These are phyloP conservation scores for Neurospora sp. DNA, from an alignment of 495 filamentous ascomycete genomes.

Conservation along the genomic window DNA sequence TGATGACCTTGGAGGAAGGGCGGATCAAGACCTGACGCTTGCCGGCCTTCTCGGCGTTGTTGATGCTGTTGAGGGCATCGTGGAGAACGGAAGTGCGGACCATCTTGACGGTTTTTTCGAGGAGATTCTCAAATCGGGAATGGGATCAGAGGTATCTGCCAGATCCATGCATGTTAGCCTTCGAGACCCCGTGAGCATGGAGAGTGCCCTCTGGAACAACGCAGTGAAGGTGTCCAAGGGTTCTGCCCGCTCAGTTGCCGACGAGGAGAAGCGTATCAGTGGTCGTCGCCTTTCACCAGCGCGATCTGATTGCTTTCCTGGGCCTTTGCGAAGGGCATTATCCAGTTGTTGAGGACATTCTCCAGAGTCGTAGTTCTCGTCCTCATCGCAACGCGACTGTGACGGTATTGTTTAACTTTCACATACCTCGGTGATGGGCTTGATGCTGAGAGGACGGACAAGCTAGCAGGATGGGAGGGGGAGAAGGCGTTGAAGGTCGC, in stretches of 20 bases:
- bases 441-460: neutral
- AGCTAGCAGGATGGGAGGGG: neutral
- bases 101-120: conserved; percentile 62
- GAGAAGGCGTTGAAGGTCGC: neutral
- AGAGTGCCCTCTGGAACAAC: conserved; percentile 69
- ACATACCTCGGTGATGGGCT: neutral
- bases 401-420: neutral
- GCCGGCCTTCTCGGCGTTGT: conserved; percentile 99
- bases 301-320: conserved; percentile 38
- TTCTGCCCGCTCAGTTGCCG: conserved; percentile 82
- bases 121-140: conserved; percentile 72
- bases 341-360: conserved; percentile 25
- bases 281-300: conserved; percentile 2
- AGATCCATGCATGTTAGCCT: conserved; percentile 54
- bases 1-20: conserved; percentile 95
- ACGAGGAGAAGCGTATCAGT: conserved; percentile 66
- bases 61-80: conserved; percentile 98
- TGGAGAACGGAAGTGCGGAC: conserved; percentile 97
- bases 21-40: conserved; percentile 97
- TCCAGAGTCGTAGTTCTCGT: conserved; percentile 12
- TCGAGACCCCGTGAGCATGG: conserved; percentile 69
- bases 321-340: conserved; percentile 38
- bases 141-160: conserved; percentile 67
- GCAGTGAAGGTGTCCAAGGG: conserved; percentile 45
- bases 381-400: conserved; percentile 1